Evolutionary conservation across 129 eudicot species (phyloP).

Genomic region (Helianthus annuus): DNA sequence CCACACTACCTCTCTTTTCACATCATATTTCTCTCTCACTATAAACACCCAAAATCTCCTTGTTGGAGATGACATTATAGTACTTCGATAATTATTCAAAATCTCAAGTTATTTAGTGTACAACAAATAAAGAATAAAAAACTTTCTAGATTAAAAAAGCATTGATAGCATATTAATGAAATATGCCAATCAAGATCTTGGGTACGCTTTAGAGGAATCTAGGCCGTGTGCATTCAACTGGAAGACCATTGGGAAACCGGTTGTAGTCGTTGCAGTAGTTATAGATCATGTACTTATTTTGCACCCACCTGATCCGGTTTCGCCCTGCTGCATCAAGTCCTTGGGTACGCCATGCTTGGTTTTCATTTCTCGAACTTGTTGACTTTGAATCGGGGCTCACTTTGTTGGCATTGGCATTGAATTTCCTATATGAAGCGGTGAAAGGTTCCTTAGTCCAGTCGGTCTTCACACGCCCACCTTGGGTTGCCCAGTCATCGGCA

Average conservation of each 20-base stretch:
- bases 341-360: conserved; percentile 24
- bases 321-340: conserved; percentile 25
- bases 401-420: conserved; percentile 15
- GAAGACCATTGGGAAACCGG: conserved; percentile 16
- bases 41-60: too few species aligned
- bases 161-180: not conserved
- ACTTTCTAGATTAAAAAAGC: not conserved
- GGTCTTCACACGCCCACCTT: conserved; percentile 35
- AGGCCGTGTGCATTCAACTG: conserved; percentile 13
- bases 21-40: too few species aligned
- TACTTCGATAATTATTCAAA: too few species aligned
- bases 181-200: not conserved
- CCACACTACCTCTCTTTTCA: too few species aligned
- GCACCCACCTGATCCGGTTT: conserved; percentile 24
- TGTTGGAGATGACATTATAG: too few species aligned
- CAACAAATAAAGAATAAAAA: conserved; percentile 15
- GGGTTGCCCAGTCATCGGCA: conserved; percentile 40
- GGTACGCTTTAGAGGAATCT: conserved; percentile 5
- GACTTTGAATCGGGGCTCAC: conserved; percentile 19
- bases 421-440: conserved; percentile 14
- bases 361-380: not conserved
- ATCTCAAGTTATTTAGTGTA: not conserved
- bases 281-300: conserved; percentile 19
- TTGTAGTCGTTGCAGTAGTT: conserved; percentile 17
- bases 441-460: conserved; percentile 37